Percentiles rank a stretch among this genome's conserved stretches.
These are phyloP conservation scores for Annulohypoxylon truncatum DNA, from an alignment of 2,329 filamentous ascomycete genomes.

Conservation along the genomic window DNA sequence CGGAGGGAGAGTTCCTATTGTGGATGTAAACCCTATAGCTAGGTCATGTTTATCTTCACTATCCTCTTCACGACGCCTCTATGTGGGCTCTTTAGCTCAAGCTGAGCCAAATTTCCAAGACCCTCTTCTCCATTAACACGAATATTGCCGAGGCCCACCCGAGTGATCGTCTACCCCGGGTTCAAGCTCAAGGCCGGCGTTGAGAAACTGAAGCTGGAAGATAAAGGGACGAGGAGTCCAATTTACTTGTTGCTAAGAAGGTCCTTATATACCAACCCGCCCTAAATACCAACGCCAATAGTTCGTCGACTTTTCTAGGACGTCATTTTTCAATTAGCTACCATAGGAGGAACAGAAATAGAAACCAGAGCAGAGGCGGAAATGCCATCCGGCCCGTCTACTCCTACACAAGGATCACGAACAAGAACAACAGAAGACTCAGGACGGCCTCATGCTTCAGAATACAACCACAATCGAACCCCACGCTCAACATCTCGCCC, in stretches of 20 bases:
- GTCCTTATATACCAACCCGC: neutral
- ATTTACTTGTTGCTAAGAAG: neutral
- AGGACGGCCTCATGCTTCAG: neutral
- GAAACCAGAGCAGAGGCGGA: no score
- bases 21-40: neutral
- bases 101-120: neutral
- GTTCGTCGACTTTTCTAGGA: neutral
- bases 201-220: neutral
- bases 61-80: neutral
- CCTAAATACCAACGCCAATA: neutral
- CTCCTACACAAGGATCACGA: neutral
- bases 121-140: neutral
- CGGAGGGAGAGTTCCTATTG: neutral
- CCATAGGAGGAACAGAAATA: no score
- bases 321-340: neutral
- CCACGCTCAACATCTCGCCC: neutral
- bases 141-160: neutral
- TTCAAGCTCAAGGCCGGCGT: neutral
- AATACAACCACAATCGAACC: neutral
- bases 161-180: neutral
- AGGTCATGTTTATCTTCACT: neutral
- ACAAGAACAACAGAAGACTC: neutral
- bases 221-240: neutral
- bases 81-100: neutral
- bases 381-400: neutral